Evolutionary conservation across 2,329 filamentous ascomycete species (phyloP).

Genomic region (Fusarium armeniacum): DNA sequence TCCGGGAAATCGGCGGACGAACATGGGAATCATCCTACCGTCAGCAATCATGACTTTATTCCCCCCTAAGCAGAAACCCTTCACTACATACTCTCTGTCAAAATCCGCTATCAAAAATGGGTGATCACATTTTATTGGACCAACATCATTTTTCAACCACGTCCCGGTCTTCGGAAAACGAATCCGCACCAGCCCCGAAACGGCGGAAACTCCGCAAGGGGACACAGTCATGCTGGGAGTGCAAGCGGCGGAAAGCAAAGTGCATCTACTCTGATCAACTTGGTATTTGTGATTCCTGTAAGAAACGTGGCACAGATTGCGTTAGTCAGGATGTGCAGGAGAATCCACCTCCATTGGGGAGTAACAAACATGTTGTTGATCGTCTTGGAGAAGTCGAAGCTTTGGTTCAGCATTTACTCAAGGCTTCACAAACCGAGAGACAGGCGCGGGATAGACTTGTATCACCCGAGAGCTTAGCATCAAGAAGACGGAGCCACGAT

Average conservation of each 20-base stretch:
- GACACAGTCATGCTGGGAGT: conserved; percentile 72
- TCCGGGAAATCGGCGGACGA: conserved; percentile 43
- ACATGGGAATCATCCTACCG: background rate
- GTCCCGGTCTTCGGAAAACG: background rate
- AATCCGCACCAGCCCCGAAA: conserved; percentile 28
- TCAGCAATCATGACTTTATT: conserved; percentile 1
- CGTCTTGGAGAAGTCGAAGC: conserved; percentile 56
- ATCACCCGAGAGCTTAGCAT: background rate
- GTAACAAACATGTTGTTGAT: conserved; percentile 46
- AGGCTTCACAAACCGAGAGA: conserved; percentile 3
- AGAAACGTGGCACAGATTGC: conserved; percentile 59
- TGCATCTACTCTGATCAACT: conserved; percentile 61
- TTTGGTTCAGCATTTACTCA: conserved; percentile 52
- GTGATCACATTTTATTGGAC: conserved; percentile 20
- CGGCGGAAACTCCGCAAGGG: conserved; percentile 62
- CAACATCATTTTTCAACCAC: background rate
- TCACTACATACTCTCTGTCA: background rate
- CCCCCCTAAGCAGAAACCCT: background rate
- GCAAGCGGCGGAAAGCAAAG: conserved; percentile 67
- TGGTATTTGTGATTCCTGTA: conserved; percentile 61
- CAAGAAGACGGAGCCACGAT: background rate
- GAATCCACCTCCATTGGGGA: conserved; percentile 36
- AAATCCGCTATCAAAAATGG: conserved; percentile 20
- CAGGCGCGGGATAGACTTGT: background rate
- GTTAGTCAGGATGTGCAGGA: conserved; percentile 64